These are phyloP conservation scores for Sporisorium graminicola DNA, from an alignment of 1,284 basidiomycete genomes.

Conservation along the genomic window DNA sequence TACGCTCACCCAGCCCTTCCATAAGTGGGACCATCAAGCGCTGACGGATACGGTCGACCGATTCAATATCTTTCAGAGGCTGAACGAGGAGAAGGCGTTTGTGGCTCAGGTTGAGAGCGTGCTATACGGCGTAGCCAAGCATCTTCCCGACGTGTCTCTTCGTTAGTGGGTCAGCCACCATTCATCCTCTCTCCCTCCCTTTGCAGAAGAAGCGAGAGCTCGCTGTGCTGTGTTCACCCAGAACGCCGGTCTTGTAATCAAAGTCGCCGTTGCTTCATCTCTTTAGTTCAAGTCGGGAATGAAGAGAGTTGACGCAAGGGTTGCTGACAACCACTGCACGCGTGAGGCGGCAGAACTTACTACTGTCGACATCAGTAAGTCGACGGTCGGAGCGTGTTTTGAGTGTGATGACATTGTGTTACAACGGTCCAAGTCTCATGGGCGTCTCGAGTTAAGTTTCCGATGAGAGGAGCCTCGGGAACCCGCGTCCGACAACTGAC, in stretches of 20 bases:
- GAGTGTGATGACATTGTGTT: neutral
- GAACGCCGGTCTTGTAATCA: neutral
- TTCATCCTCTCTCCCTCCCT: neutral
- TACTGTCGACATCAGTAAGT: neutral
- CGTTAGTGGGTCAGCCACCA: neutral
- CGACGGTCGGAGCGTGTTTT: neutral
- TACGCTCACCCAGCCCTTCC: constrained; percentile 12
- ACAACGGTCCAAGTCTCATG: neutral
- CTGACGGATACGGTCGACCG: neutral
- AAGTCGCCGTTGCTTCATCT: neutral
- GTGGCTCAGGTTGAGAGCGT: constrained; percentile 4
- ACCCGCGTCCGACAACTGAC: neutral
- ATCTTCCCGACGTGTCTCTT: constrained; percentile 9
- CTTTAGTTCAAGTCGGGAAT: neutral
- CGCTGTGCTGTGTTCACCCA: no score
- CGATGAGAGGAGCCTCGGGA: neutral
- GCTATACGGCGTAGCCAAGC: constrained; percentile 12
- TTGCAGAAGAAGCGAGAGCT: no score
- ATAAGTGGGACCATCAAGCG: constrained; percentile 1
- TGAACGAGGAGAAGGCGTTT: neutral
- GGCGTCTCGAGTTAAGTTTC: neutral
- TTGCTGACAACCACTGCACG: no score
- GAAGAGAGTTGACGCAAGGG: neutral
- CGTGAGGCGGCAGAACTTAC: neutral
- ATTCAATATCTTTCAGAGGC: neutral